These are phyloP conservation scores for Rhodotorula kratochvilovae DNA, from an alignment of 768 basidiomycete genomes.

Conservation along the genomic window DNA sequence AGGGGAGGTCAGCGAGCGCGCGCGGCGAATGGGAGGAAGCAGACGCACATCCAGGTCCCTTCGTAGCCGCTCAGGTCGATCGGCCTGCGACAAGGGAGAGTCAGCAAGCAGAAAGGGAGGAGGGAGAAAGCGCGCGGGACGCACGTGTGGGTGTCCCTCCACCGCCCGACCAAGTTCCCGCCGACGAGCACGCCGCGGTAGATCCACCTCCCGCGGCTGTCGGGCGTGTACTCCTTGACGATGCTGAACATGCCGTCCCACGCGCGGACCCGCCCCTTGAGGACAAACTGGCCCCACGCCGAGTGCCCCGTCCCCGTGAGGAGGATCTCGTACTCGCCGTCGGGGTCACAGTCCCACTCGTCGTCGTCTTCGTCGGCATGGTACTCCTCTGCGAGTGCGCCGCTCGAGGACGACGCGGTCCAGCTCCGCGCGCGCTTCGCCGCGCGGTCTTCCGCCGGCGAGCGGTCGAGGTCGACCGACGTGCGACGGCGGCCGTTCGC, in stretches of 20 bases:
- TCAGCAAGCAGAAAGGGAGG: too few relatives aligned
- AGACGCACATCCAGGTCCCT: slow-evolving; percentile 24
- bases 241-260: slow-evolving; percentile 75
- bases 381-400: neutral
- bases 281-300: slow-evolving; percentile 79
- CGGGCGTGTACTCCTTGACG: slow-evolving; percentile 66
- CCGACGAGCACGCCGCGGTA: slow-evolving; percentile 73
- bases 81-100: neutral
- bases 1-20: neutral
- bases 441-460: neutral
- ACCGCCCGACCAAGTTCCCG: slow-evolving; percentile 73
- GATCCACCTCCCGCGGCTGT: slow-evolving; percentile 66
- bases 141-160: slow-evolving; percentile 59
- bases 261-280: slow-evolving; percentile 72
- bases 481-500: neutral
- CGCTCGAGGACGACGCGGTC: neutral
- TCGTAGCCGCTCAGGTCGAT: slow-evolving; percentile 36
- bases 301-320: slow-evolving; percentile 61
- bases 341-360: slow-evolving; percentile 26
- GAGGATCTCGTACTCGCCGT: slow-evolving; percentile 41
- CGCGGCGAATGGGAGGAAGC: too few relatives aligned
- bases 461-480: neutral
- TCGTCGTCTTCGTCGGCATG: neutral
- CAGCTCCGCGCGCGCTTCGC: slow-evolving; percentile 23
- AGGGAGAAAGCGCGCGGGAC: neutral